These are phyloP conservation scores for Elaeis oleifera DNA, from an alignment of 202 grass and related monocot genomes.

Conservation along the genomic window DNA sequence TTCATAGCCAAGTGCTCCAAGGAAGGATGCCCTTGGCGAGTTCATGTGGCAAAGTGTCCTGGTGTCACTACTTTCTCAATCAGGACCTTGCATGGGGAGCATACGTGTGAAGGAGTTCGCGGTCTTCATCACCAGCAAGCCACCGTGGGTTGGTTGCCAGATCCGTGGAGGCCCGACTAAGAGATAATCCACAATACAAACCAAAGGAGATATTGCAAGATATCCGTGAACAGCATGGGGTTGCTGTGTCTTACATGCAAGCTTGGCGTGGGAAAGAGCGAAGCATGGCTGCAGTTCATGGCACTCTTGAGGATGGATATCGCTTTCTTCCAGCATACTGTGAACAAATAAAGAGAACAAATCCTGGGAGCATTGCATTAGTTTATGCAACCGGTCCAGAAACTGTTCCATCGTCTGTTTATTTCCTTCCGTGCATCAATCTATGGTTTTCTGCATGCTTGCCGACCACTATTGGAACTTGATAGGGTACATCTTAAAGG, in stretches of 20 bases:
- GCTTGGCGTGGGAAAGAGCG: conserved; percentile 96
- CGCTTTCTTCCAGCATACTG: conserved; percentile 80
- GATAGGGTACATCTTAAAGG: conserved; percentile 89
- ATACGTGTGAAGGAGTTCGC: conserved; percentile 78
- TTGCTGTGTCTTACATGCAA: conserved; percentile 96
- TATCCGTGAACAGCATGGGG: conserved; percentile 83
- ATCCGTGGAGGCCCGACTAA: conserved; percentile 77
- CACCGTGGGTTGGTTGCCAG: conserved; percentile 88
- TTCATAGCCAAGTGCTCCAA: conserved; percentile 90
- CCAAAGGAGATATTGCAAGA: conserved; percentile 98
- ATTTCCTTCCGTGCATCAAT: conserved; percentile 82
- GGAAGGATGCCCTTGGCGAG: conserved; percentile 81
- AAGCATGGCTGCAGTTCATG: conserved; percentile 89
- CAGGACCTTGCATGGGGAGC: conserved; percentile 68
- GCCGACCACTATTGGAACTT: conserved; percentile 85
- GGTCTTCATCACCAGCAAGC: conserved; percentile 93
- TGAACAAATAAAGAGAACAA: conserved; percentile 67
- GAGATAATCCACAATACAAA: conserved; percentile 88
- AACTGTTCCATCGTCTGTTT: conserved; percentile 84
- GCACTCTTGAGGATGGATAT: conserved; percentile 97
- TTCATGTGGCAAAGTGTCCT: conserved; percentile 80
- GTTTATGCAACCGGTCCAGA: conserved; percentile 53
- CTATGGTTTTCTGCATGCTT: conserved; percentile 84
- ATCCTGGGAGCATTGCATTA: conserved; percentile 74
- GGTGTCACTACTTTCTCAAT: conserved; percentile 74